Percentiles rank a stretch among this genome's conserved stretches.
phyloP scores from a whole-genome alignment of 1,139 yeast species.

The Ogataea hybrid region DNA sequence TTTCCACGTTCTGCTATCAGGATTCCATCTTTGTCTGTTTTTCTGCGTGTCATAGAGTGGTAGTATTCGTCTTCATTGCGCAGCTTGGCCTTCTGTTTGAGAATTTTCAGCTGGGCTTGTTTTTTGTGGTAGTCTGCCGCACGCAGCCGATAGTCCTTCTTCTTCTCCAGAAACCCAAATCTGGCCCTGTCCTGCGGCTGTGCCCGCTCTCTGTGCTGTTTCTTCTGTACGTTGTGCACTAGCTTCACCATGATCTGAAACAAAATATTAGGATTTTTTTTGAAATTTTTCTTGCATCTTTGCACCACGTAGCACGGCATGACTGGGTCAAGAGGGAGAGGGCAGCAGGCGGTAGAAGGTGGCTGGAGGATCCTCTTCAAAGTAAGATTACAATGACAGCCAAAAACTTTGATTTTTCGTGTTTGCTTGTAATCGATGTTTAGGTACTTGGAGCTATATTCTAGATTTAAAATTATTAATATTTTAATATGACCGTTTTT shows the following conservation, averaged over 20 bases:
- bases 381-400: no score
- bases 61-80: conserved; percentile 97
- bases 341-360: no score
- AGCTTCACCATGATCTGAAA: conserved; percentile 60
- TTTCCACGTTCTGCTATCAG: conserved; percentile 65
- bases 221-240: conserved; percentile 89
- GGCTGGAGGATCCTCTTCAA: no score
- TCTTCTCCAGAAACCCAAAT: conserved; percentile 88
- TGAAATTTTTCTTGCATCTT: conserved; percentile 7
- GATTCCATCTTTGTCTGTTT: conserved; percentile 67
- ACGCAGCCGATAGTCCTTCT: conserved; percentile 87
- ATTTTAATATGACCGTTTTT: conserved; percentile 2
- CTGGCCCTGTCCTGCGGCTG: conserved; percentile 73
- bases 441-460: no score
- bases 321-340: not conserved
- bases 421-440: no score
- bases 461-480: not conserved
- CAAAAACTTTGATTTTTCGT: no score
- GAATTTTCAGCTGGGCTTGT: conserved; percentile 75
- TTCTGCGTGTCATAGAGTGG: conserved; percentile 79
- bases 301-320: conserved; percentile 6
- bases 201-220: conserved; percentile 92
- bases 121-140: conserved; percentile 88
- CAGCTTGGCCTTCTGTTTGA: conserved; percentile 66
- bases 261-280: not conserved